phyloP scores from a whole-genome alignment of 306 rosid genomes.

The Oxytropis ochrocephala region DNA sequence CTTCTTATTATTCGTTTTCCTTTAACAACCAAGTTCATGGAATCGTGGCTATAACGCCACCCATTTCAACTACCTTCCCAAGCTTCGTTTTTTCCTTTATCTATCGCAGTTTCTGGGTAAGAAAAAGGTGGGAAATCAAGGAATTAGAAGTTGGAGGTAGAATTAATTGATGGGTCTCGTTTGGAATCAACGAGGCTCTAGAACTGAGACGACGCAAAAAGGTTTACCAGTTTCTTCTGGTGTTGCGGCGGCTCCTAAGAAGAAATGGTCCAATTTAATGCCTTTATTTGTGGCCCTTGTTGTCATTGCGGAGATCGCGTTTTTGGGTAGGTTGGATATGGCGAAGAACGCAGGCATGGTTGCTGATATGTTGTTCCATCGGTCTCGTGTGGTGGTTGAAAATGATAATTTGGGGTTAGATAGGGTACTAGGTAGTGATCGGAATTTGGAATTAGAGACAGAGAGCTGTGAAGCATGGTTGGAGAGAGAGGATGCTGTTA shows the following conservation, averaged over 20 bases:
- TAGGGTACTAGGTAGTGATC: conserved; percentile 23
- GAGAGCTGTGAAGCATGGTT: conserved; percentile 75
- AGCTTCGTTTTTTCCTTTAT: background rate
- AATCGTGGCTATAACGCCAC: conserved; percentile 15
- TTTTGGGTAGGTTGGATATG: conserved; percentile 72
- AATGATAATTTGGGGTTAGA: conserved; percentile 31
- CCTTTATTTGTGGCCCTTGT: conserved; percentile 61
- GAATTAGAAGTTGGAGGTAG: background rate
- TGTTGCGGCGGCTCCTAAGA: conserved; percentile 29
- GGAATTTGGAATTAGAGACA: conserved; percentile 32
- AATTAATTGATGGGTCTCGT: conserved; percentile 47
- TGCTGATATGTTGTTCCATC: conserved; percentile 62
- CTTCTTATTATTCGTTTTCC: background rate
- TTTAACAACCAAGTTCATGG: background rate
- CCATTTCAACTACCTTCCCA: conserved; percentile 7
- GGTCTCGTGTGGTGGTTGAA: conserved; percentile 20
- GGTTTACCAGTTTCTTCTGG: conserved; percentile 32
- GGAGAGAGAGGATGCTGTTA: conserved; percentile 74
- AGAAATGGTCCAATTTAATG: conserved; percentile 59
- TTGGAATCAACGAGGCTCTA: conserved; percentile 51
- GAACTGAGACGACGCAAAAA: conserved; percentile 45
- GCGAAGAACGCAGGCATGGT: conserved; percentile 69
- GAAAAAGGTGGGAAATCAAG: background rate
- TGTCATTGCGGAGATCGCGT: conserved; percentile 77
- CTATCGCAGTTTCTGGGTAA: conserved; percentile 15